Percentiles rank a stretch among this genome's conserved stretches.
Conservation (phyloP, 129 eudicot species). For the Centrapalus pauciflorus region DNA sequence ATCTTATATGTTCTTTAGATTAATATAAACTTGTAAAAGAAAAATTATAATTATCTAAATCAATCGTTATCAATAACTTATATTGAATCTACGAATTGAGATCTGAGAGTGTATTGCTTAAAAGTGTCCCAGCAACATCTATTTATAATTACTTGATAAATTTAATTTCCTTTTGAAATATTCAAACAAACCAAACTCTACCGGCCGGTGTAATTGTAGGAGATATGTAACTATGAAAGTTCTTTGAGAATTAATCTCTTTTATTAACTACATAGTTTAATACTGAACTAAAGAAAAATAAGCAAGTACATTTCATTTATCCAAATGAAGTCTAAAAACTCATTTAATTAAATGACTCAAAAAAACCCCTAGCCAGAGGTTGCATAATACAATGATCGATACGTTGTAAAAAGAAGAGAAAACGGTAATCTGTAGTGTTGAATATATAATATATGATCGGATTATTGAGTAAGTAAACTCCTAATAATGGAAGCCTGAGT, state of each 20-base stretch:
- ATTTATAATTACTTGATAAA: no score
- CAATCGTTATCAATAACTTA: no score
- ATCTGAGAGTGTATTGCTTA: no score
- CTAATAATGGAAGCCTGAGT: conserved; percentile 46
- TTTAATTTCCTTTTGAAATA: no score
- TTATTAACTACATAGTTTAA: conserved; percentile 5
- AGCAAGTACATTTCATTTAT: conserved; percentile 7
- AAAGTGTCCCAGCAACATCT: no score
- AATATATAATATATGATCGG: neutral
- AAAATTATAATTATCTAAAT: no score
- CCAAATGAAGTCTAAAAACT: neutral
- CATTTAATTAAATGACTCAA: conserved; percentile 3
- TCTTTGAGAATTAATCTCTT: neutral
- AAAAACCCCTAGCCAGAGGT: conserved; percentile 11
- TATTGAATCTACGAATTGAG: no score
- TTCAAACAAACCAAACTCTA: no score
- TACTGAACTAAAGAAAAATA: conserved; percentile 17
- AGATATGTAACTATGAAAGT: neutral
- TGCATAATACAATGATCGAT: neutral
- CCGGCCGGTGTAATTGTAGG: no score
- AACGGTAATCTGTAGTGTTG: conserved; percentile 11
- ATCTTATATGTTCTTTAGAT: no score
- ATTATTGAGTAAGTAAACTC: conserved; percentile 36
- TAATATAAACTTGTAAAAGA: no score
- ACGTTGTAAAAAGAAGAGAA: neutral